These are phyloP conservation scores for Oleoguttula mirabilis DNA, from an alignment of 495 filamentous ascomycete species.

Conservation along the genomic window DNA sequence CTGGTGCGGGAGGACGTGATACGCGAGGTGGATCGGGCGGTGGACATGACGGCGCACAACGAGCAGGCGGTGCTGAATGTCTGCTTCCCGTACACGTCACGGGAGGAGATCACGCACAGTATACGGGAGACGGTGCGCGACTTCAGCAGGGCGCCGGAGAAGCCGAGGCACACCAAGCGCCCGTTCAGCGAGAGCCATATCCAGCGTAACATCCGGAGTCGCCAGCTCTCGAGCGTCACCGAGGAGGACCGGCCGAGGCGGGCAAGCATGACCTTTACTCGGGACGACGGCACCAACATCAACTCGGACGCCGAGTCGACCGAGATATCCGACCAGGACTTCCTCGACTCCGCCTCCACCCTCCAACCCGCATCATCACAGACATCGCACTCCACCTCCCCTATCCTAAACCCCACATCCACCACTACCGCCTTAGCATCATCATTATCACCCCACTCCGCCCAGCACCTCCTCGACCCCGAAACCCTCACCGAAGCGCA, in stretches of 20 bases:
- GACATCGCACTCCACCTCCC: constrained; percentile 26
- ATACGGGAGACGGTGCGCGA: constrained; percentile 75
- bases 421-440: background rate
- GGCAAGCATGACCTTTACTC: too few species aligned
- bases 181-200: constrained; percentile 82
- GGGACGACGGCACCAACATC: constrained; percentile 17
- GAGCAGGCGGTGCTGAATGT: constrained; percentile 79
- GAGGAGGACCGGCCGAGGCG: constrained; percentile 16
- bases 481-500: constrained; percentile 77
- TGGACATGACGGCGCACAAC: constrained; percentile 72
- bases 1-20: constrained; percentile 75
- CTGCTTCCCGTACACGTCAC: constrained; percentile 92
- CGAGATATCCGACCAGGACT: constrained; percentile 23
- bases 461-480: constrained; percentile 43
- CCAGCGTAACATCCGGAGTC: constrained; percentile 60
- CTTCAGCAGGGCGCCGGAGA: constrained; percentile 45
- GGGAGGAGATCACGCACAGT: constrained; percentile 90
- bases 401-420: constrained; percentile 22
- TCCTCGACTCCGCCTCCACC: constrained; percentile 8
- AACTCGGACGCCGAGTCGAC: constrained; percentile 27
- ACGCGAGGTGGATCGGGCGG: constrained; percentile 71
- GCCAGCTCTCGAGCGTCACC: constrained; percentile 35
- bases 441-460: constrained; percentile 13
- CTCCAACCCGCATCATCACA: constrained; percentile 17
- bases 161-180: constrained; percentile 33